Evolutionary conservation across 495 filamentous ascomycete species (phyloP).

Genomic region (Parachaetomium inaequale): DNA sequence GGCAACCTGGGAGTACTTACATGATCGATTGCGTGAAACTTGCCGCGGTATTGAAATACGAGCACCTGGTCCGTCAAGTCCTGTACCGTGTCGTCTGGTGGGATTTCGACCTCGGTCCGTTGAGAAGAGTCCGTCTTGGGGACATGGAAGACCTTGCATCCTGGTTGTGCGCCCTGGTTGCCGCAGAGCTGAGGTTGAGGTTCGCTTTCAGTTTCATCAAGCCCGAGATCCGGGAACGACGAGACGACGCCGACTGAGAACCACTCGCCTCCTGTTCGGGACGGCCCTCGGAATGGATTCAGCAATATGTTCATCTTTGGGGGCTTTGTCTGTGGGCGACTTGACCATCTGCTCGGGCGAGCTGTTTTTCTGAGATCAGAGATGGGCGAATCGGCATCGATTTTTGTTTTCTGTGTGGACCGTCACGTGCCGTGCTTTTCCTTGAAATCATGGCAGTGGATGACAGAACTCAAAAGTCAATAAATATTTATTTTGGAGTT

Average conservation of each 20-base stretch:
- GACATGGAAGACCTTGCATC: conserved; percentile 56
- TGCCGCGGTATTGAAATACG: conserved; percentile 55
- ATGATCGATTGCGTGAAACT: conserved; percentile 58
- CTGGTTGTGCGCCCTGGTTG: conserved; percentile 34
- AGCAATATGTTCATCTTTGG: neutral
- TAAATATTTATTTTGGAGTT: too few species aligned
- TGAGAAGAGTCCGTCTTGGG: conserved; percentile 42
- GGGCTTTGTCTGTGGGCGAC: neutral
- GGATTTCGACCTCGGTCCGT: conserved; percentile 40
- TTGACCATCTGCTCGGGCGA: too few species aligned
- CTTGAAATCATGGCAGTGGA: too few species aligned
- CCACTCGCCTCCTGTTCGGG: conserved; percentile 37
- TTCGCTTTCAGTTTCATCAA: conserved; percentile 3
- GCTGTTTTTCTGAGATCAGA: too few species aligned
- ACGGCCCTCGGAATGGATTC: conserved; percentile 30
- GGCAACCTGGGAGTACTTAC: conserved; percentile 37
- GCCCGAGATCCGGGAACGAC: conserved; percentile 48
- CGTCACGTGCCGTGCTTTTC: too few species aligned
- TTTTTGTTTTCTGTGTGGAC: too few species aligned
- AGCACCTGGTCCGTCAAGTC: conserved; percentile 56
- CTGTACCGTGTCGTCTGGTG: conserved; percentile 22
- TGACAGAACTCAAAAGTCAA: too few species aligned
- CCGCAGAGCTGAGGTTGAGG: conserved; percentile 19
- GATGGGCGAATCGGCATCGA: too few species aligned
- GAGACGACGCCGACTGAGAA: conserved; percentile 49